These are phyloP conservation scores for Porpolomopsis calyptriformis DNA, from an alignment of 768 basidiomycete species.

Conservation along the genomic window DNA sequence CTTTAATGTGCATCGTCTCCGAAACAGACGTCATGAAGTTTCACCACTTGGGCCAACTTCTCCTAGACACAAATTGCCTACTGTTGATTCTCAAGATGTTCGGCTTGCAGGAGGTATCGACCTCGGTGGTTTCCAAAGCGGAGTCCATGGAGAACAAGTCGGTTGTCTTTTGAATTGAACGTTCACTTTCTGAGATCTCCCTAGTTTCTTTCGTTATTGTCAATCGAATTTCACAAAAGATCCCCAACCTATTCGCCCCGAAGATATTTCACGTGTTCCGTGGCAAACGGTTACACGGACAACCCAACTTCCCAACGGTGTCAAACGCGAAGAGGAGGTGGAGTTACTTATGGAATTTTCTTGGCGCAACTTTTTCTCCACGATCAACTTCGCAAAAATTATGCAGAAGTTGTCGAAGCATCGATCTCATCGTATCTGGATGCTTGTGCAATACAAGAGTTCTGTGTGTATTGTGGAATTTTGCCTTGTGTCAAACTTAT, in stretches of 20 bases:
- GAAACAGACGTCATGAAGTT: conserved; percentile 90
- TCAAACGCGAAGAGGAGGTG: conserved; percentile 73
- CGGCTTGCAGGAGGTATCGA: conserved; percentile 85
- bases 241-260: conserved; percentile 44
- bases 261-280: conserved; percentile 56
- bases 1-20: conserved; percentile 2
- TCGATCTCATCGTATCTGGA: conserved; percentile 86
- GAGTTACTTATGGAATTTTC: conserved; percentile 91
- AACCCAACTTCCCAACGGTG: conserved; percentile 58
- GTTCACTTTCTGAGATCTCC: conserved; percentile 2
- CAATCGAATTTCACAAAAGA: conserved; percentile 64
- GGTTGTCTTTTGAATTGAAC: conserved; percentile 4
- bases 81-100: conserved; percentile 96
- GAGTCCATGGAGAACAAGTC: conserved; percentile 84
- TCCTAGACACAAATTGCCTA: conserved; percentile 92
- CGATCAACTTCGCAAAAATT: conserved; percentile 95
- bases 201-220: conserved; percentile 95
- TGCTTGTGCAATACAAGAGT: conserved; percentile 97
- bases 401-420: conserved; percentile 97
- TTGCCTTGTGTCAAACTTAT: conserved; percentile 10
- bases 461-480: conserved; percentile 48
- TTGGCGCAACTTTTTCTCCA: conserved; percentile 95
- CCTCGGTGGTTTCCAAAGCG: conserved; percentile 75
- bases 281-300: conserved; percentile 49
- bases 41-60: conserved; percentile 90